Evolutionary conservation across 176 grass and related monocot species (phyloP), one percentile per base, ranked within the genome.

Genomic region (Poa annua): DNA sequence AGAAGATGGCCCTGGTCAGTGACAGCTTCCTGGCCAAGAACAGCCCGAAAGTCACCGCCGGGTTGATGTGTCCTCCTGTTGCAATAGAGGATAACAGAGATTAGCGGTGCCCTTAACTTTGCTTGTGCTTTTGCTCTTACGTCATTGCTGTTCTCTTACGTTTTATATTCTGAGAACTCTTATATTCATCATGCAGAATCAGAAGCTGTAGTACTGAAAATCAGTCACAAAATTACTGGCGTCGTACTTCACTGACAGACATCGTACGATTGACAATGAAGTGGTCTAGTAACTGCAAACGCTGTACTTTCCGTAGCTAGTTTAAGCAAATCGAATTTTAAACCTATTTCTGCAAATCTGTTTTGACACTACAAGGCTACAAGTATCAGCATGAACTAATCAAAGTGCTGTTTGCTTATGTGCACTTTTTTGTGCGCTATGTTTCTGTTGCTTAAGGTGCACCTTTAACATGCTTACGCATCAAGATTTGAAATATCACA

Each of bases 61-160:
- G 94, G 89, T 90, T 97, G 80, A 97, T 97, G 85, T 97, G 94
- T 6, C 92, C 94, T 81, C 94, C 94, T 94, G 89, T 79, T 61
- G 71, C 36, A 65, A 15, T 68, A 61, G 17, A 57, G 79, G 21
- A 67, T 39, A 60, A 66, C 2, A 59, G 6, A 38, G 49, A 90
- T 90, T 74, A 86, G 79, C 5, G 4, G 65, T 16, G 44, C 45
- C 25, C 55, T 82, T 16, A 42, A 7, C 4, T 61, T 24, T 45
- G 12, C 24, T 69, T 49, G 45, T 20, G 33, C 16, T 50, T 71
- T 62, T 5, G 13, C 19, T 24, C 33, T 35, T 67, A 62, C 48
- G n/a, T 33, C 8, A 61, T 62, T 38, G 5, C 19, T 63, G 71
- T 52, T 26, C 29, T n/a, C 25, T 78, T 15, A 47, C 44, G 2